These are phyloP conservation scores for Persicaria tinctoria DNA, from an alignment of 148 eudicot species.

Conservation along the genomic window DNA sequence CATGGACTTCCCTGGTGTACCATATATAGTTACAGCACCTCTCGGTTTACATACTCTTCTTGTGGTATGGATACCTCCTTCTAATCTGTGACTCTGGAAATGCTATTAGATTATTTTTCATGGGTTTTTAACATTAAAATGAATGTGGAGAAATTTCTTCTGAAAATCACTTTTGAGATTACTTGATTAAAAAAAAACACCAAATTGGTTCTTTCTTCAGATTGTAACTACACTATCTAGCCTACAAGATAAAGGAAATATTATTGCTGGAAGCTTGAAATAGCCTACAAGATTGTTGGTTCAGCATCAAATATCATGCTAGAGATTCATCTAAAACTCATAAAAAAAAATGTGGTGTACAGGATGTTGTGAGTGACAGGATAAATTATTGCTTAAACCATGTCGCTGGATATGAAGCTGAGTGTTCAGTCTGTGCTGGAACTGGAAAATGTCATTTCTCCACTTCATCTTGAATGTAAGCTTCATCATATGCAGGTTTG, in stretches of 20 bases:
- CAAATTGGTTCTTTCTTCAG: not conserved
- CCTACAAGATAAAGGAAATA: not conserved
- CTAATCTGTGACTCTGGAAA: not conserved
- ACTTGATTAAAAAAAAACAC: not conserved
- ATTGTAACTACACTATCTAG: not conserved
- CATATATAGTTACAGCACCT: slow-evolving; percentile 88
- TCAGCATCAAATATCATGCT: not conserved
- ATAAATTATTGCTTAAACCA: slow-evolving; percentile 78
- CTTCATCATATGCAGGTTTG: not conserved
- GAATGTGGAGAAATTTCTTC: not conserved
- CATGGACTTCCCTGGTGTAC: slow-evolving; percentile 63
- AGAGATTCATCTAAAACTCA: not conserved
- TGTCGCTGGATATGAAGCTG: slow-evolving; percentile 65
- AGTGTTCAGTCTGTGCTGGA: slow-evolving; percentile 80
- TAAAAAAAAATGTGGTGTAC: slow-evolving; percentile 8
- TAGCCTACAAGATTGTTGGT: not conserved
- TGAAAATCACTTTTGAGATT: not conserved
- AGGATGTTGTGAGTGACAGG: slow-evolving; percentile 87
- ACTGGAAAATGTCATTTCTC: slow-evolving; percentile 64
- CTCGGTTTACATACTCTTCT: slow-evolving; percentile 79
- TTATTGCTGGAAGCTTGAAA: too few species aligned
- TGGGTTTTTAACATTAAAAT: not conserved
- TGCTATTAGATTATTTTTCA: not conserved
- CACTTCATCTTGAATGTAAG: not conserved
- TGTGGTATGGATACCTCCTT: slow-evolving; percentile 43